phyloP scores from a whole-genome alignment of 2,329 filamentous ascomycete genomes.

The Botrytis pseudocinerea region DNA sequence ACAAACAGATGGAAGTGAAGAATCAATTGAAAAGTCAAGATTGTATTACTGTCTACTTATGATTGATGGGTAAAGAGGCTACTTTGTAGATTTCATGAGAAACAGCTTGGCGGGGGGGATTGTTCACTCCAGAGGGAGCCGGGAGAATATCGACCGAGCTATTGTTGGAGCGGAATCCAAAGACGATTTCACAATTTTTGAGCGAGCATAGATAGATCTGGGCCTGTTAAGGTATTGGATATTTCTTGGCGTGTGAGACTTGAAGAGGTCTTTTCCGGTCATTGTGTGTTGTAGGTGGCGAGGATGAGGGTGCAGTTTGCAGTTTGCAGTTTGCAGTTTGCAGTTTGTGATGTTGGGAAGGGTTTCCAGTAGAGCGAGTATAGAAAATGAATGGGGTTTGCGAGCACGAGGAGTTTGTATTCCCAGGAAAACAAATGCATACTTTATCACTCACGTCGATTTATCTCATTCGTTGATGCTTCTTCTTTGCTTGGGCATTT shows the following conservation, averaged over 20 bases:
- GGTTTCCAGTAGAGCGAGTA: neutral
- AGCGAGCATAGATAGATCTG: neutral
- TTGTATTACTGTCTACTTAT: neutral
- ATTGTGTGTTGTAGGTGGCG: neutral
- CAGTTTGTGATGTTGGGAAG: neutral
- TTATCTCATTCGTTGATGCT: neutral
- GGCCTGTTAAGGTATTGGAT: neutral
- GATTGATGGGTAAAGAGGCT: neutral
- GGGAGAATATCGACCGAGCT: conserved; percentile 24
- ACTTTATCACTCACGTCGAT: neutral
- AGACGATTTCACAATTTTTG: neutral
- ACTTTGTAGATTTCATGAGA: conserved; percentile 2
- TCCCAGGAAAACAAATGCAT: neutral
- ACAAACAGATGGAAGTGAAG: conserved; percentile 3
- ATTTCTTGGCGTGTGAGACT: neutral
- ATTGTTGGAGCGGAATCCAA: neutral
- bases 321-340: no score
- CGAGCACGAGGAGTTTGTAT: neutral
- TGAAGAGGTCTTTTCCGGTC: neutral
- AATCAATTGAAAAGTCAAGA: neutral
- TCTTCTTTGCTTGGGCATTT: neutral
- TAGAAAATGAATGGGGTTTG: neutral
- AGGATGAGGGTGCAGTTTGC: neutral
- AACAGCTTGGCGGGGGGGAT: conserved; percentile 16
- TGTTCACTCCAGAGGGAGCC: conserved; percentile 7